Base-by-base conservation (phyloP, 2,329 filamentous ascomycete genomes). In the Emydomyces testavorans region DNA sequence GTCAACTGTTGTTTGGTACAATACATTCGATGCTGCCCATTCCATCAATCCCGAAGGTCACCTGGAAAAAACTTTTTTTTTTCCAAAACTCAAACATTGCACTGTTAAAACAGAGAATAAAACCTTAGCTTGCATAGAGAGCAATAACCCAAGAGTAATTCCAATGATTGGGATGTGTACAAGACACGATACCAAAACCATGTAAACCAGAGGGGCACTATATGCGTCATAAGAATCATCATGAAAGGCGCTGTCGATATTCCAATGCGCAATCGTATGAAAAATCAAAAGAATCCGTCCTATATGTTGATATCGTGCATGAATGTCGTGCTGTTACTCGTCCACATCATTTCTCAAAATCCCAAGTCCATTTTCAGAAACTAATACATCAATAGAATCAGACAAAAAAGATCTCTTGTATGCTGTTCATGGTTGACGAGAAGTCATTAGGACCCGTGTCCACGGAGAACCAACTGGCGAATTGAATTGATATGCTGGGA, bases 401-500 rank as follows among this genome's bases (percentile, higher is more conserved):
- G 38, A 46, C 15, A 37, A 13, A 21, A 29, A 4, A 5, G 23
- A 5, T 21, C 13, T n/a, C 23, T 38, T 24, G 37, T 28, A 36
- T 32, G 21, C 21, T 13, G 32, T 34, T 16, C 6, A 21, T 23
- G 16, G 13, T 26, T 13, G 21, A 28, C 11, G 34, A 7, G 36
- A n/a, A 40, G 26, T 31, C 13, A 26, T 42, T 39, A 49, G 24
- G 45, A 47, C 45, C 45, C 35, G 36, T 47, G 37, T 24, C 26
- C 36, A 18, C 46, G 37, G 24, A 45, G 23, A 26, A 54, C 46
- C 39, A 52, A 34, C 35, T 53, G 51, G 44, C 51, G 49, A 39
- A 54, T 40, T 6, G 51, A 53, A 29, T 35, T 50, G 36, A 42
- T 29, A 36, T 52, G 46, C 18, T 49, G 46, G 23, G 50, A 54